Conservation (phyloP, 768 basidiomycete species). For the Amanita fuliginea region DNA sequence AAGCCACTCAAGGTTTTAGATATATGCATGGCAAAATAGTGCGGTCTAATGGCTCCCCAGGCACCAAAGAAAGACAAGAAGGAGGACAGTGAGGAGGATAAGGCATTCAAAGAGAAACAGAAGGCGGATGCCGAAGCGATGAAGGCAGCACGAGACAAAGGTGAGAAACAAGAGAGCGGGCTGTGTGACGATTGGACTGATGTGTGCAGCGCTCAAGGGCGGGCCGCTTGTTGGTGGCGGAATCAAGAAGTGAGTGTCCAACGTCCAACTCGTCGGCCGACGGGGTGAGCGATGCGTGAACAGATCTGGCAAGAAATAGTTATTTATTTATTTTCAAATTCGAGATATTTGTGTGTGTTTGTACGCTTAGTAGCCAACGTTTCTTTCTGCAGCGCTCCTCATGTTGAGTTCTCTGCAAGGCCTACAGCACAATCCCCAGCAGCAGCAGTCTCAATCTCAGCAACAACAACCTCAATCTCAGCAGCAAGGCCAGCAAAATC, state of each 20-base stretch:
- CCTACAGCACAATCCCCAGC: conserved; percentile 44
- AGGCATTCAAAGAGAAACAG: conserved; percentile 65
- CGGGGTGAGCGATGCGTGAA: background rate
- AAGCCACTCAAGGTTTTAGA: conserved; percentile 72
- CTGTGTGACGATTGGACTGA: conserved; percentile 3
- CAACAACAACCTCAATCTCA: conserved; percentile 40
- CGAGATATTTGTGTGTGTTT: conserved; percentile 29
- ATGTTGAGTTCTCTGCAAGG: conserved; percentile 69
- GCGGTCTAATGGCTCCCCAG: conserved; percentile 23
- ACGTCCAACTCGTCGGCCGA: background rate
- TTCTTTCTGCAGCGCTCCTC: conserved; percentile 20
- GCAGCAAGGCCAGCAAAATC: conserved; percentile 43
- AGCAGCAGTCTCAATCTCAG: conserved; percentile 57
- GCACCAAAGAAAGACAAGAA: conserved; percentile 77
- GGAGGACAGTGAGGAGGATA: conserved; percentile 60
- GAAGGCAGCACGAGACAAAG: conserved; percentile 66
- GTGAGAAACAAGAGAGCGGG: conserved; percentile 24
- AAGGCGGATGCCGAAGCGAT: conserved; percentile 64
- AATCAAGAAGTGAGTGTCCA: conserved; percentile 74
- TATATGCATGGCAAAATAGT: background rate
- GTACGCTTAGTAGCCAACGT: conserved; percentile 10
- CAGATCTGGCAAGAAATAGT: conserved; percentile 70
- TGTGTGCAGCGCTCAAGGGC: conserved; percentile 43
- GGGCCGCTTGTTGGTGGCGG: conserved; percentile 61
- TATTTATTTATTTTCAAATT: conserved; percentile 6